phyloP scores from a whole-genome alignment of 768 basidiomycete species.

The Lactarius deliciosus region DNA sequence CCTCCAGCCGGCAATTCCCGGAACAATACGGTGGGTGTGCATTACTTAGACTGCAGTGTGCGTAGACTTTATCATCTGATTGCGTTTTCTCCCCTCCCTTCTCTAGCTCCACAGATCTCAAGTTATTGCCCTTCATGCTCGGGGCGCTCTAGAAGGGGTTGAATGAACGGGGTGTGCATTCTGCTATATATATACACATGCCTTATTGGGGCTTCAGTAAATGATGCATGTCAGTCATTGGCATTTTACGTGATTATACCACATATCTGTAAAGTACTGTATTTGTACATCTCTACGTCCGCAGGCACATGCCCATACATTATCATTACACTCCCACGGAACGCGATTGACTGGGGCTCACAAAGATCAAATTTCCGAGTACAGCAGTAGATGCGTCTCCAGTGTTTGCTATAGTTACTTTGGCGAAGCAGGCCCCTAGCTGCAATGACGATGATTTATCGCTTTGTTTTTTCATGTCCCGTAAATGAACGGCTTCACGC shows the following conservation, averaged over 20 bases:
- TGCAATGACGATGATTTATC: background rate
- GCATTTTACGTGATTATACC: conserved; percentile 21
- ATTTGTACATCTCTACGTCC: conserved; percentile 22
- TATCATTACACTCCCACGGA: conserved; percentile 7
- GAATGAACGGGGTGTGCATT: background rate
- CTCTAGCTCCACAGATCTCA: conserved; percentile 24
- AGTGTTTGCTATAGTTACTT: background rate
- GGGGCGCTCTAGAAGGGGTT: conserved; percentile 20
- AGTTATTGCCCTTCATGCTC: conserved; percentile 26
- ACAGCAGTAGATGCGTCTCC: background rate
- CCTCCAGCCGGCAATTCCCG: conserved; percentile 24
- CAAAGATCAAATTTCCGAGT: background rate
- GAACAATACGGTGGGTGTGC: conserved; percentile 26
- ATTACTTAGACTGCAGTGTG: no score
- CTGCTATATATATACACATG: conserved; percentile 1
- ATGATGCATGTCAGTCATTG: conserved; percentile 5
- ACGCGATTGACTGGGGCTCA: background rate
- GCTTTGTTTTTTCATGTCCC: background rate
- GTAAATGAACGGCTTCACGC: no score
- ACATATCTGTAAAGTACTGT: conserved; percentile 21
- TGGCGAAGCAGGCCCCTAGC: background rate
- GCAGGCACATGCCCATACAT: conserved; percentile 5
- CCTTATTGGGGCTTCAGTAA: background rate
- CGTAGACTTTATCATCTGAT: conserved; percentile 11
- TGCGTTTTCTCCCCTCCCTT: background rate